phyloP scores from a whole-genome alignment of 495 filamentous ascomycete species.

The Copromyces sp. region DNA sequence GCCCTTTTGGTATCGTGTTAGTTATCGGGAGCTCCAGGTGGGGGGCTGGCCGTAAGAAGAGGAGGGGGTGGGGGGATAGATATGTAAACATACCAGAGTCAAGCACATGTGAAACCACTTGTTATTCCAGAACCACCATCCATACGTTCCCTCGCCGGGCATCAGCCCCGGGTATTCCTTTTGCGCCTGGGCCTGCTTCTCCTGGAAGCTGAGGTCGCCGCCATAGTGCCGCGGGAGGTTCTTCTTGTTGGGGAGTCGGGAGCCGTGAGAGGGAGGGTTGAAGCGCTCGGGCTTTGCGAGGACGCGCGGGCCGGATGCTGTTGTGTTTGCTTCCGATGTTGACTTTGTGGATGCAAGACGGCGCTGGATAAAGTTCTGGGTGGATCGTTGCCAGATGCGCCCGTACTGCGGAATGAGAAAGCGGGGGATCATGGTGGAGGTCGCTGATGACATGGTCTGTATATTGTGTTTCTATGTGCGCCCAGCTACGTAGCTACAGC shows the following conservation, averaged over 20 bases:
- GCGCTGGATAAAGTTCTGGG: not conserved
- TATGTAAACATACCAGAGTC: slow-evolving; percentile 49
- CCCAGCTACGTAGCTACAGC: not conserved
- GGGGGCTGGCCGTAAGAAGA: not conserved
- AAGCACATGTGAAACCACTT: slow-evolving; percentile 67
- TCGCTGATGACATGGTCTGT: slow-evolving; percentile 25
- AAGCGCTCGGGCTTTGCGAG: slow-evolving; percentile 76
- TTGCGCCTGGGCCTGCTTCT: slow-evolving; percentile 49
- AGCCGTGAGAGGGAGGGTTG: slow-evolving; percentile 73
- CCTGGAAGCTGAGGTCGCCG: slow-evolving; percentile 45
- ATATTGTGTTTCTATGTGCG: not conserved
- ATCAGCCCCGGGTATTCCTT: slow-evolving; percentile 75
- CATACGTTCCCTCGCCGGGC: slow-evolving; percentile 61
- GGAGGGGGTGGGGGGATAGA: not conserved
- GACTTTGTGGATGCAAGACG: not conserved
- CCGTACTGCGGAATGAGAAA: slow-evolving; percentile 43
- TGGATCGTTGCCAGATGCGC: slow-evolving; percentile 32
- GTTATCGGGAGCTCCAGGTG: not conserved
- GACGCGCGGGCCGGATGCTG: slow-evolving; percentile 28
- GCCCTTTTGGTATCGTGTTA: slow-evolving; percentile 35
- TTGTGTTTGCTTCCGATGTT: slow-evolving; percentile 3
- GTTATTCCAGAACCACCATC: slow-evolving; percentile 65
- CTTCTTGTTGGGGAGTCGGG: slow-evolving; percentile 43
- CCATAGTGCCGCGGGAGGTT: slow-evolving; percentile 52
- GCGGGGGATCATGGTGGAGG: slow-evolving; percentile 37